phyloP scores from a whole-genome alignment of 768 basidiomycete species.

The Amanita molliuscula region DNA sequence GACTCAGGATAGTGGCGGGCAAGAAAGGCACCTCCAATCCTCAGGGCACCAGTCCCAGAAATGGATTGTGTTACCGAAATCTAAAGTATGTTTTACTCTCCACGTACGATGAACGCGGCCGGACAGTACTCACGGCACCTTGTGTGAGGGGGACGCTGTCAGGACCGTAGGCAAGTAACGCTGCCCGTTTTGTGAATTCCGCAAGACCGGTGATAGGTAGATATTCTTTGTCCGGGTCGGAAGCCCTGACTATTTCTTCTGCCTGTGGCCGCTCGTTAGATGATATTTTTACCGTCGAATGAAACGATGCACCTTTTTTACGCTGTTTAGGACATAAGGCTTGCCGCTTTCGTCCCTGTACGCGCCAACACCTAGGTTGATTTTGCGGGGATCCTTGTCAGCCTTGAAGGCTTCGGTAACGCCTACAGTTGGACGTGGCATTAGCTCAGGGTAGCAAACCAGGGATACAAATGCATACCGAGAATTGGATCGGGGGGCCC shows the following conservation, averaged over 20 bases:
- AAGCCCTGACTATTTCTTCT: constrained; percentile 57
- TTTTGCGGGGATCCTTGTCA: constrained; percentile 84
- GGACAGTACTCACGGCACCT: constrained; percentile 47
- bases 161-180: constrained; percentile 83
- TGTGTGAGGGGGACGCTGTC: constrained; percentile 65
- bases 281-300: neutral
- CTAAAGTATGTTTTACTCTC: constrained; percentile 25
- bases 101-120: constrained; percentile 2
- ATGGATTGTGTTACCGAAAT: constrained; percentile 87
- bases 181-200: constrained; percentile 78
- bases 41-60: constrained; percentile 95
- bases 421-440: constrained; percentile 30
- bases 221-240: constrained; percentile 87
- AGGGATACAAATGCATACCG: constrained; percentile 30
- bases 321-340: constrained; percentile 85
- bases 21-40: constrained; percentile 90
- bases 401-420: constrained; percentile 96
- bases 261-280: constrained; percentile 36
- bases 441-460: constrained; percentile 1
- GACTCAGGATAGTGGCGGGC: constrained; percentile 80
- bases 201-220: constrained; percentile 89
- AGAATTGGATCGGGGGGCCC: constrained; percentile 93
- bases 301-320: constrained; percentile 57
- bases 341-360: constrained; percentile 93
- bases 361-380: constrained; percentile 96